These are phyloP conservation scores for Euclidium syriacum DNA, from an alignment of 345 rosid genomes.

Conservation along the genomic window DNA sequence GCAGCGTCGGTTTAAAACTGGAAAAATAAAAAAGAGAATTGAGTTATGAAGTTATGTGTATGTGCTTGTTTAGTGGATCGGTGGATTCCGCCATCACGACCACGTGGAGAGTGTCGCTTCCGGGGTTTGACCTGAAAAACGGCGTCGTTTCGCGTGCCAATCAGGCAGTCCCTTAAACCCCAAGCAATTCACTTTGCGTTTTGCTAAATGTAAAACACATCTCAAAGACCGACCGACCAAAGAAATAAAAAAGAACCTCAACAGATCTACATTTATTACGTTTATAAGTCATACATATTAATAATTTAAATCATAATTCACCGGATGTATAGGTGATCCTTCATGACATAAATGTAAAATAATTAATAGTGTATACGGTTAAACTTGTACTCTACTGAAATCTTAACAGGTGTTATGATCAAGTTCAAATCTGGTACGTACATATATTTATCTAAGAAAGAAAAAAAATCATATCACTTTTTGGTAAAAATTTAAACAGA, in stretches of 20 bases:
- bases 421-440: no score
- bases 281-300: neutral
- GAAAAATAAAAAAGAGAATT: neutral
- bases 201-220: neutral
- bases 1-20: slow-evolving; percentile 4
- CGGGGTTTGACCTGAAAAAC: neutral
- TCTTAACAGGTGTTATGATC: no score
- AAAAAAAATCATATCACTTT: no score
- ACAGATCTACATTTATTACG: slow-evolving; percentile 17
- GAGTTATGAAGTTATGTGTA: neutral
- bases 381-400: no score
- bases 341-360: no score
- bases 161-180: slow-evolving; percentile 5
- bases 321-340: no score
- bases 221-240: slow-evolving; percentile 30
- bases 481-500: no score
- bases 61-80: slow-evolving; percentile 19
- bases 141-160: slow-evolving; percentile 13
- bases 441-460: no score
- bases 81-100: neutral
- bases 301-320: neutral
- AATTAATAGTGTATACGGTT: no score
- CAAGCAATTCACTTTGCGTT: slow-evolving; percentile 21
- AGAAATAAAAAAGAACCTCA: neutral
- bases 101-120: slow-evolving; percentile 18